A percentile compares a stretch with the other conserved stretches of the same genome.
phyloP scores from a whole-genome alignment of 768 basidiomycete species.

The Myochromella boudieri region DNA sequence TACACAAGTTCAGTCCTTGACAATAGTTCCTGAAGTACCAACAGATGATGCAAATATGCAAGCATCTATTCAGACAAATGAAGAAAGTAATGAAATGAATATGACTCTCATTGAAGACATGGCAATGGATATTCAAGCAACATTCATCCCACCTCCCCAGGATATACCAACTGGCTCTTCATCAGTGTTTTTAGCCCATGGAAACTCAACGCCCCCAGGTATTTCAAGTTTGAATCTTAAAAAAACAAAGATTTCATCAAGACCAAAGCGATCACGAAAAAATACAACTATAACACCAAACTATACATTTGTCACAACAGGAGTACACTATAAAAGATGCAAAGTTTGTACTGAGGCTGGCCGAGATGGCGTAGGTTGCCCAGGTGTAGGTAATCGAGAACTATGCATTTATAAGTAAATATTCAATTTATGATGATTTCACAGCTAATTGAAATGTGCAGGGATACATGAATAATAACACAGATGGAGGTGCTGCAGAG shows the following conservation, averaged over 20 bases:
- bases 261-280: not conserved
- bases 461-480: too few species aligned
- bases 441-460: too few species aligned
- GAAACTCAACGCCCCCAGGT: not conserved
- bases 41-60: not conserved
- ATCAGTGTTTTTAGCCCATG: not conserved
- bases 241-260: not conserved
- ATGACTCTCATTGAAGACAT: not conserved
- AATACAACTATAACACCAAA: not conserved
- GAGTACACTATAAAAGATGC: not conserved
- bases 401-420: not conserved
- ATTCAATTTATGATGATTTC: too few species aligned
- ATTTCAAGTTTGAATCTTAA: not conserved
- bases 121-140: not conserved
- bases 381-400: not conserved
- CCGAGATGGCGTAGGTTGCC: not conserved
- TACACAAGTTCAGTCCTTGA: not conserved
- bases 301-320: not conserved
- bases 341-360: conserved; percentile 1
- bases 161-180: too few species aligned
- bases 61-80: not conserved
- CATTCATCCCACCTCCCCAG: too few species aligned
- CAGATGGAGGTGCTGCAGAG: too few species aligned
- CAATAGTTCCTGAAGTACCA: not conserved
- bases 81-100: not conserved